Evolutionary conservation across 129 eudicot species (phyloP).

Genomic region (Mikania micrantha): DNA sequence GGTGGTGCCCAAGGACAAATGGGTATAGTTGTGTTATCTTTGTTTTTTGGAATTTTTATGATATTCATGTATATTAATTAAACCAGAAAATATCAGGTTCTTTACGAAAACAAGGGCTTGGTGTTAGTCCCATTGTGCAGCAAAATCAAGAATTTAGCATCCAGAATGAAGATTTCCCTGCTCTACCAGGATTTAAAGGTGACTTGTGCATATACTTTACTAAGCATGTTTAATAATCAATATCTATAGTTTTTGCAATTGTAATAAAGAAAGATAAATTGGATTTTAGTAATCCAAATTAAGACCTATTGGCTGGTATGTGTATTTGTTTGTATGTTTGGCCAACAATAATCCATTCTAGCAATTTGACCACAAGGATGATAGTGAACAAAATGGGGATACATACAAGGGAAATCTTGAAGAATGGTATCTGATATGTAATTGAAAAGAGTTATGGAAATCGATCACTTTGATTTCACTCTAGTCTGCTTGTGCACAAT

Average conservation of each 20-base stretch:
- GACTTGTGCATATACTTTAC: not conserved
- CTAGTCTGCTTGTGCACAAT: too few species aligned
- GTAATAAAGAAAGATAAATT: not conserved
- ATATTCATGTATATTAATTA: not conserved
- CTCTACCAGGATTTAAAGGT: conserved; percentile 90
- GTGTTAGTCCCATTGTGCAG: conserved; percentile 81
- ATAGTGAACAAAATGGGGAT: too few species aligned
- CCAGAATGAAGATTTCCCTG: conserved; percentile 98
- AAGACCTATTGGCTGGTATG: too few species aligned
- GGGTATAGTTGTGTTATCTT: conserved; percentile 32
- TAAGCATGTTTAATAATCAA: not conserved
- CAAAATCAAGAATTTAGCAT: conserved; percentile 97
- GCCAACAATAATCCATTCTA: too few species aligned
- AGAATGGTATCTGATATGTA: too few species aligned
- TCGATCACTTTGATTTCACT: too few species aligned
- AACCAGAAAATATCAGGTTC: conserved; percentile 49
- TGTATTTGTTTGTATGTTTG: too few species aligned
- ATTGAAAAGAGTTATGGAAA: too few species aligned
- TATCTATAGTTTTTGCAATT: not conserved
- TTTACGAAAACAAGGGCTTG: conserved; percentile 82
- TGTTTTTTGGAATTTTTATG: not conserved
- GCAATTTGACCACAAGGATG: too few species aligned
- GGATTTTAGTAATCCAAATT: too few species aligned
- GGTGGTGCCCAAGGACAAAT: conserved; percentile 94
- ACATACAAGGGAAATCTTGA: too few species aligned